Percentiles rank a stretch among this genome's conserved stretches.
Evolutionary conservation across 108 stramenopile species (phyloP).

Genomic region (Fragilariopsis cylindrus): DNA sequence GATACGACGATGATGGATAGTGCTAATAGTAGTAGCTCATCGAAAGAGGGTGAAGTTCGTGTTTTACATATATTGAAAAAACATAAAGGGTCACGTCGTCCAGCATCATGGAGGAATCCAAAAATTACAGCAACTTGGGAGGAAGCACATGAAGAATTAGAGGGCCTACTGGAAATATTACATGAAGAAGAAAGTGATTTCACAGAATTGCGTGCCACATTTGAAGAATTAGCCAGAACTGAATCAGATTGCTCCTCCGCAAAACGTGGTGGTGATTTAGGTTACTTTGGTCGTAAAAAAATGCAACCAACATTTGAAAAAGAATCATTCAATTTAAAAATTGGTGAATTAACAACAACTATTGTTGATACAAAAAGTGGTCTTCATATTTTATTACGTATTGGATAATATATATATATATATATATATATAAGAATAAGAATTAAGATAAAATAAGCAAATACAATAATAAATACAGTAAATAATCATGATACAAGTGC

Average conservation of each 20-base stretch:
- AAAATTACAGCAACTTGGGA: conserved; percentile 72
- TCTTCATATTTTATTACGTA: conserved; percentile 77
- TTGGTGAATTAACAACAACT: conserved; percentile 74
- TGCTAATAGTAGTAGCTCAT: background rate
- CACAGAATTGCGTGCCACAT: conserved; percentile 70
- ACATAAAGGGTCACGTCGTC: conserved; percentile 72
- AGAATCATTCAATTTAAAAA: conserved; percentile 75
- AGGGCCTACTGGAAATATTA: conserved; percentile 58
- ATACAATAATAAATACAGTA: background rate
- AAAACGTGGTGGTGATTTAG: conserved; percentile 83
- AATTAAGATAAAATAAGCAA: background rate
- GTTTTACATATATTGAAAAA: conserved; percentile 88
- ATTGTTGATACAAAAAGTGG: conserved; percentile 85
- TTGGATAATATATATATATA: conserved; percentile 41
- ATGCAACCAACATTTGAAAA: conserved; percentile 84
- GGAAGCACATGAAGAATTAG: conserved; percentile 70
- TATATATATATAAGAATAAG: background rate
- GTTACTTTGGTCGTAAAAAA: conserved; percentile 79
- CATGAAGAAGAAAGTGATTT: conserved; percentile 47
- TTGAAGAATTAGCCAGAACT: conserved; percentile 76
- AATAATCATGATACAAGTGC: background rate
- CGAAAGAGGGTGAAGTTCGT: conserved; percentile 53
- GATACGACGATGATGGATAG: background rate
- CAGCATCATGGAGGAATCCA: conserved; percentile 69
- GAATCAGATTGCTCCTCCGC: conserved; percentile 86